Evolutionary conservation across 371 early-diverging fungal species (phyloP).

Genomic region (Entomophthora muscae): DNA sequence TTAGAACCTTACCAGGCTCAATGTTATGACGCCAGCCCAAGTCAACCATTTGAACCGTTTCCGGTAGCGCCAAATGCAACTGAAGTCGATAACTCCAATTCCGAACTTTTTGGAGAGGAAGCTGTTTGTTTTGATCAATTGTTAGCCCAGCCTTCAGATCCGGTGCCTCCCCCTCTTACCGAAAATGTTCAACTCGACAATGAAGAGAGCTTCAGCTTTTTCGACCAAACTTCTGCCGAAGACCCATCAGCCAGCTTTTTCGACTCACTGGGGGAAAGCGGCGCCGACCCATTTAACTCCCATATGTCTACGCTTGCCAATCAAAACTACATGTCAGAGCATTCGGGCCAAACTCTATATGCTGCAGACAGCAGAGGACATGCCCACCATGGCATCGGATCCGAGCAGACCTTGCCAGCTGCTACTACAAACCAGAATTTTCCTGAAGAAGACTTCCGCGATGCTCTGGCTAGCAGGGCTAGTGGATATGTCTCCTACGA

Average conservation of each 20-base stretch:
- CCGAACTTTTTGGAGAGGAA: neutral
- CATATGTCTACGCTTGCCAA: neutral
- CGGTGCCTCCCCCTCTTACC: neutral
- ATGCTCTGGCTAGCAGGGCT: neutral
- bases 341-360: neutral
- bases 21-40: neutral
- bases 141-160: neutral
- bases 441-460: neutral
- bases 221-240: neutral
- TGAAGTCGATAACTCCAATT: neutral
- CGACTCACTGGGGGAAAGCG: neutral
- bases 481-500: neutral
- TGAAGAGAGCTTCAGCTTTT: neutral
- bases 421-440: neutral
- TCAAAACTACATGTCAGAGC: neutral
- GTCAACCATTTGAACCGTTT: neutral
- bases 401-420: neutral
- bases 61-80: neutral
- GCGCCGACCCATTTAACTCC: neutral
- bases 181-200: neutral
- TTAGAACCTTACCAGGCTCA: neutral
- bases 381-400: no score
- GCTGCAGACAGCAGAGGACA: neutral
- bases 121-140: neutral
- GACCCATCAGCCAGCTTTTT: neutral